Evolutionary conservation across 73 alveolate genomes (phyloP), one percentile per base, ranked within the genome.

Genomic region (Tetrahymena elliotti): DNA sequence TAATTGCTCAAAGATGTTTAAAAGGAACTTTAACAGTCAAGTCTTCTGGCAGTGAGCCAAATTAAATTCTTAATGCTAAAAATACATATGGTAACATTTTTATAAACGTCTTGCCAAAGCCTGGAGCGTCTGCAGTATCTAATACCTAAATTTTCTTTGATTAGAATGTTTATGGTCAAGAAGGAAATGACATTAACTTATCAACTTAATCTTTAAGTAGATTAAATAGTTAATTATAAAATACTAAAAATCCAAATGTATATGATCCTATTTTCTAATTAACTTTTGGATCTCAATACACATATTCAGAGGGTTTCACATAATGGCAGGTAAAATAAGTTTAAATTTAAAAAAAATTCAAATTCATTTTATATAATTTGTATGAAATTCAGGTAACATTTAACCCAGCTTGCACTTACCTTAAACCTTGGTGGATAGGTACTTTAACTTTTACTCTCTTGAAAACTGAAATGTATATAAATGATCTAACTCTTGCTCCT

Each of bases 341-440:
- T 40, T 40, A 10, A 40, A 40, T 40, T 40, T 40, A 40, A 40
- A 40, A 10, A 40, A 8, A 40, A 10, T 40, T 40, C 15, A n/a
- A n/a, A n/a, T n/a, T n/a, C n/a, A n/a, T n/a, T n/a, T n/a, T n/a
- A n/a, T n/a, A n/a, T n/a, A n/a, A n/a, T n/a, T n/a, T n/a, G n/a
- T n/a, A n/a, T n/a, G n/a, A n/a, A n/a, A n/a, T n/a, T 31, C n/a
- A 68, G 88, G 20, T 68, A 22, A 93, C 95, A n/a, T 93, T n/a
- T 93, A 93, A 93, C 35, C 95, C 95, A 22, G 95, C 95, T 38
- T 93, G 20, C 13, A 22, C 95, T n/a, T 93, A 93, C 37, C 82
- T 93, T 34, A 35, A 53, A 38, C 95, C 95, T 93, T 93, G 95
- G 95, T 93, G 83, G 83, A 38, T 93, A n/a, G 95, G 95, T 18